Base-by-base conservation (phyloP, 106 monocot genomes). In the Vanilla planifolia region DNA sequence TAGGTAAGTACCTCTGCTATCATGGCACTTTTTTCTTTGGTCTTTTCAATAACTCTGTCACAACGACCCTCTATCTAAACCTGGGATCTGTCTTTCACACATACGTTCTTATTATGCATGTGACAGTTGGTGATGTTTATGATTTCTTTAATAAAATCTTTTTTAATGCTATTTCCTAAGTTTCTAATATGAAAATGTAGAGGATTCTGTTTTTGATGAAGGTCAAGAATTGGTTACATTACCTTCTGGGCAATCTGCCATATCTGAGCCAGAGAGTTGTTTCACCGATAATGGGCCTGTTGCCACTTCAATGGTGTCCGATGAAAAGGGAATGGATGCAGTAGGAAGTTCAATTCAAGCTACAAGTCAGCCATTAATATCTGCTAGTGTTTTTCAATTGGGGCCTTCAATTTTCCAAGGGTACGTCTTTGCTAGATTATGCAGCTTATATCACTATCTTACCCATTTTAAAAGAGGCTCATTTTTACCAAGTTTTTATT, bases 381-480 rank as follows among this genome's bases (percentile, higher is more conserved):
- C 92, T 6, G 56, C 59, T 36, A 46, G 59, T 59, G 48, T 66
- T 48, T 67, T 80, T 16, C 72, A 66, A 37, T 80, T 70, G 41
- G 78, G 87, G n/a, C 27, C 87, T 70, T 92, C 92, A 33, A 41
- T 92, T 51, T 84, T 92, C 58, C 83, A 92, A 77, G 68, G 72
- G 92, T 92, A 71, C 48, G 60, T 60, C 4, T 13, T 1, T 43
- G 22, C 15, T 4, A 48, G 41, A 43, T 24, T 24, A 40, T 2
- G 43, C 43, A 43, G 41, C 9, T 37, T n/a, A n/a, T n/a, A n/a
- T n/a, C n/a, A n/a, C n/a, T n/a, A n/a, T n/a, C n/a, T n/a, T n/a
- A n/a, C n/a, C n/a, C n/a, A n/a, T n/a, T n/a, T n/a, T n/a, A n/a
- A n/a, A n/a, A n/a, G n/a, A n/a, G n/a, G n/a, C n/a, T 70, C 28